A percentile compares a stretch with the other conserved stretches of the same genome.
These are phyloP conservation scores for Cercospora sojina DNA, from an alignment of 2,329 filamentous ascomycete species.

Conservation along the genomic window DNA sequence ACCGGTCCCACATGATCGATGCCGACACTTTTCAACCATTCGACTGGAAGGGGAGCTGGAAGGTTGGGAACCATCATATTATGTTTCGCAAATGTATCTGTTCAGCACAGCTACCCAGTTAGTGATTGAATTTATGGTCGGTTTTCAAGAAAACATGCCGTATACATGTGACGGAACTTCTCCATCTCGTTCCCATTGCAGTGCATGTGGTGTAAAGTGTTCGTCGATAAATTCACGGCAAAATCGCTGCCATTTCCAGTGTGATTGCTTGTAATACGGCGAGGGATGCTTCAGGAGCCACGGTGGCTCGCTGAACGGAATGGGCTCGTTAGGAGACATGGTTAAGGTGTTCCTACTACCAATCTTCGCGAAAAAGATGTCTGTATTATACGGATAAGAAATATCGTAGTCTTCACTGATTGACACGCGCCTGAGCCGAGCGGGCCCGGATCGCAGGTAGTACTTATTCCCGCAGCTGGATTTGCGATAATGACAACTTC, in stretches of 20 bases:
- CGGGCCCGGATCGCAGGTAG: background rate
- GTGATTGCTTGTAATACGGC: slow-evolving; percentile 78
- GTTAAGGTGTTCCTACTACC: background rate
- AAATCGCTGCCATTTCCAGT: slow-evolving; percentile 65
- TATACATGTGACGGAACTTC: background rate
- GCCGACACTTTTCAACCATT: slow-evolving; percentile 71
- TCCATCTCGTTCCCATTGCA: slow-evolving; percentile 63
- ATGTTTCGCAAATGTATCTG: slow-evolving; percentile 66
- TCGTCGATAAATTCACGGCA: slow-evolving; percentile 70
- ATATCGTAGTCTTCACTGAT: background rate
- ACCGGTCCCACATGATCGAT: slow-evolving; percentile 67
- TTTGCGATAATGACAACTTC: background rate
- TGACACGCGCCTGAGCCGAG: background rate
- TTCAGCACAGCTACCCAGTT: slow-evolving; percentile 31
- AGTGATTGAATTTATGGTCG: background rate
- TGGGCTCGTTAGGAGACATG: background rate
- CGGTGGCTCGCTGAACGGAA: slow-evolving; percentile 63
- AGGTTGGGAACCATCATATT: slow-evolving; percentile 70
- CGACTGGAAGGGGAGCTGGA: slow-evolving; percentile 77
- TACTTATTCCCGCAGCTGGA: background rate
- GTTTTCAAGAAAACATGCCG: background rate
- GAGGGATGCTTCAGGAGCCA: slow-evolving; percentile 76
- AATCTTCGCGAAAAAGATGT: background rate
- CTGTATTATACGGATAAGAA: background rate
- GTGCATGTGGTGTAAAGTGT: slow-evolving; percentile 70